Percentiles rank a stretch among this genome's conserved stretches.
These are phyloP conservation scores for Delonix regia DNA, from an alignment of 306 rosid species.

Conservation along the genomic window DNA sequence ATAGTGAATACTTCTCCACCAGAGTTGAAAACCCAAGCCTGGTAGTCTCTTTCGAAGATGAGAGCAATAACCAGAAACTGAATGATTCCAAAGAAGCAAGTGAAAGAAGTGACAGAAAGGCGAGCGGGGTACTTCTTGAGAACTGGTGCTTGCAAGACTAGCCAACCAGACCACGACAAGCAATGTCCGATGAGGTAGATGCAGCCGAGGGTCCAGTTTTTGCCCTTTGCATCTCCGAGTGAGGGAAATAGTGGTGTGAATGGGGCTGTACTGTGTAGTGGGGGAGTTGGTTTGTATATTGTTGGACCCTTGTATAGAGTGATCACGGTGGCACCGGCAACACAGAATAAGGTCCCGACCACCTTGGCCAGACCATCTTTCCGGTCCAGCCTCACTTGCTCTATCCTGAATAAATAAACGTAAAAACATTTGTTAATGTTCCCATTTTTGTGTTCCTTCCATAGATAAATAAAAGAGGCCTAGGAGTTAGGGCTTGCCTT, in stretches of 20 bases:
- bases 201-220: constrained; percentile 96
- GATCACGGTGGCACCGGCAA: constrained; percentile 87
- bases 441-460: neutral
- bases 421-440: neutral
- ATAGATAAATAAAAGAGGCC: neutral
- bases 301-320: constrained; percentile 93
- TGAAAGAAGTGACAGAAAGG: constrained; percentile 91
- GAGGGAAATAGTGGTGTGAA: constrained; percentile 36
- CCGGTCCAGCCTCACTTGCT: constrained; percentile 68
- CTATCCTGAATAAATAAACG: constrained; percentile 55
- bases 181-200: constrained; percentile 88
- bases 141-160: constrained; percentile 86
- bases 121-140: constrained; percentile 97
- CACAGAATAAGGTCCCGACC: constrained; percentile 80
- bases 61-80: constrained; percentile 78
- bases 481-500: constrained; percentile 46
- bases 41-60: constrained; percentile 63
- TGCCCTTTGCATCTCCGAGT: constrained; percentile 71
- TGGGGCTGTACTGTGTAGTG: constrained; percentile 29
- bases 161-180: constrained; percentile 97
- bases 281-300: constrained; percentile 74
- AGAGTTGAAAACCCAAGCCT: constrained; percentile 84
- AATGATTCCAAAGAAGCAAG: constrained; percentile 89
- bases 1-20: constrained; percentile 86
- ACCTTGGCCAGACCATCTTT: constrained; percentile 89